Percentiles rank a stretch among this genome's conserved stretches.
Conservation (phyloP, 2,329 filamentous ascomycete genomes). For the Penicillium sp. region DNA sequence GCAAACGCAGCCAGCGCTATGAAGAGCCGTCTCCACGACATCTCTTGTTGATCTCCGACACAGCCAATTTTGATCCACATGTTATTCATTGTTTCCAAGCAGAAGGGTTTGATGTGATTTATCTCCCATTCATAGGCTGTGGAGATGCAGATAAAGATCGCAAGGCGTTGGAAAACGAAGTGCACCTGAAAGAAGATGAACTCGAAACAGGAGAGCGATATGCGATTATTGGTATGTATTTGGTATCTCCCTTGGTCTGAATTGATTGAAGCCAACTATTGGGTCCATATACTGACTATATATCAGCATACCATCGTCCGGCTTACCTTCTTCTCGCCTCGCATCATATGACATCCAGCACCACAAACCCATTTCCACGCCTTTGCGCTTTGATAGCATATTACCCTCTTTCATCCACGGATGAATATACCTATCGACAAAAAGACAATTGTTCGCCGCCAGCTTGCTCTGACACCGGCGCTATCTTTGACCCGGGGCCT, state of each 20-base stretch:
- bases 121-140: slow-evolving; percentile 49
- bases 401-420: slow-evolving; percentile 46
- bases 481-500: slow-evolving; percentile 35
- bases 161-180: slow-evolving; percentile 49
- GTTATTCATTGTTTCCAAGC: slow-evolving; percentile 56
- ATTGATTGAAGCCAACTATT: no score
- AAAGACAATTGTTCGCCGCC: slow-evolving; percentile 33
- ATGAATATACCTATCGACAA: slow-evolving; percentile 5
- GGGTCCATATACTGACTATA: background rate
- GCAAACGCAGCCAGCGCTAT: slow-evolving; percentile 16
- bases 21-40: slow-evolving; percentile 21
- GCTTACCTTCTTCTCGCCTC: slow-evolving; percentile 56
- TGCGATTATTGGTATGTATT: slow-evolving; percentile 58
- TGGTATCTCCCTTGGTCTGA: no score
- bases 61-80: slow-evolving; percentile 52
- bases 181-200: slow-evolving; percentile 55
- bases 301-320: slow-evolving; percentile 59
- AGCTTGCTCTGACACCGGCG: slow-evolving; percentile 26
- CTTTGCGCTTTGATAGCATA: slow-evolving; percentile 62
- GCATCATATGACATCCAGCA: slow-evolving; percentile 41
- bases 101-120: slow-evolving; percentile 61
- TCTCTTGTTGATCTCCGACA: slow-evolving; percentile 35
- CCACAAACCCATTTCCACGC: slow-evolving; percentile 57
- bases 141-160: slow-evolving; percentile 48
- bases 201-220: slow-evolving; percentile 59